Evolutionary conservation across 2,329 filamentous ascomycete species (phyloP).

Genomic region (Pyrenochaeta sp.): DNA sequence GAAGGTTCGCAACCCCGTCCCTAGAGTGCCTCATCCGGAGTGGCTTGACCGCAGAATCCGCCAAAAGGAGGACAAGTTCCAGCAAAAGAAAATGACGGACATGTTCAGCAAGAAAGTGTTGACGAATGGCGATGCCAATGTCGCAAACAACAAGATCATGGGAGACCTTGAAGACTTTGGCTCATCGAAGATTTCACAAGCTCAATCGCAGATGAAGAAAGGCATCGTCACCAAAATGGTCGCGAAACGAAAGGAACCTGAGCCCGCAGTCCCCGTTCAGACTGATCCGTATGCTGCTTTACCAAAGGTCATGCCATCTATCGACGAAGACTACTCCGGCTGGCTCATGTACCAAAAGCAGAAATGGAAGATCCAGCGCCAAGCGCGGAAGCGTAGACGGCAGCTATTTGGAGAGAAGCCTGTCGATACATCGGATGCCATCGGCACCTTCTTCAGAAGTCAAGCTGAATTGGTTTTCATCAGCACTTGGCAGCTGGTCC

Average conservation of each 20-base stretch:
- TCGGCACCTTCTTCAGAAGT: conserved; percentile 82
- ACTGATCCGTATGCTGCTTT: conserved; percentile 82
- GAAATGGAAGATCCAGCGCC: conserved; percentile 98
- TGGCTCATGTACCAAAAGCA: conserved; percentile 96
- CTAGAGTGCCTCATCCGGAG: conserved; percentile 90
- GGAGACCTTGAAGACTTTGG: conserved; percentile 84
- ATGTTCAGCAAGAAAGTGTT: conserved; percentile 79
- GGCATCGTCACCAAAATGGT: conserved; percentile 54
- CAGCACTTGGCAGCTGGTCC: conserved; percentile 93
- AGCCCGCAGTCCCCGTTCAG: conserved; percentile 61
- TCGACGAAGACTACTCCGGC: conserved; percentile 83
- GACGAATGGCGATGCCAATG: conserved; percentile 73
- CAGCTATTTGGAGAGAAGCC: conserved; percentile 92
- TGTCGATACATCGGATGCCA: conserved; percentile 64
- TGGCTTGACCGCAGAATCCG: conserved; percentile 96
- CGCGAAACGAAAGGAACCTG: conserved; percentile 58
- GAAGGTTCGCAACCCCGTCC: conserved; percentile 93
- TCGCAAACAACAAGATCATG: conserved; percentile 63
- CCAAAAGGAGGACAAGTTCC: conserved; percentile 94
- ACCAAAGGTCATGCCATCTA: conserved; percentile 82
- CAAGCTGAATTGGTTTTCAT: conserved; percentile 90
- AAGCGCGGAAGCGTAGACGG: conserved; percentile 81
- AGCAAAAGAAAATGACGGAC: conserved; percentile 98
- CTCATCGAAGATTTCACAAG: conserved; percentile 57
- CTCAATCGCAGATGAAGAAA: conserved; percentile 49